Evolutionary conservation across 2,329 filamentous ascomycete species (phyloP), one percentile per base, ranked within the genome.

Genomic region (Colletotrichum endophyticum): DNA sequence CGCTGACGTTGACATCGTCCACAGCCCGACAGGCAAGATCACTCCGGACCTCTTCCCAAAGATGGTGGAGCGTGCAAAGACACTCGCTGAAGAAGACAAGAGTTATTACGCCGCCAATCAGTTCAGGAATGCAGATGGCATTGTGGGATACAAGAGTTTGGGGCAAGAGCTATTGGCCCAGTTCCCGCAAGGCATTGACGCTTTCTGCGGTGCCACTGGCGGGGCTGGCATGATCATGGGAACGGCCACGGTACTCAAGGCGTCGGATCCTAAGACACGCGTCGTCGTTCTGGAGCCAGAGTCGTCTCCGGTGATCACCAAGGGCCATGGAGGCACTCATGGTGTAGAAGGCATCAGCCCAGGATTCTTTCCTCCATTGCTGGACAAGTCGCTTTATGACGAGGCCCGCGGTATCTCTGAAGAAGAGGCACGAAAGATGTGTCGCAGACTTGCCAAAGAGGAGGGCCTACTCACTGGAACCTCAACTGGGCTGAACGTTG

Each of bases 161-260:
- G 77, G 77, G 13, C 32, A 63, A 4, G 70, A 72, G 32, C 49
- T 72, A 4, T 13, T 36, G 12, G 15, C 34, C 22, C 70, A 67
- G 49, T 15, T 78, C 9, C 73, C 70, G 4, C 66, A 62, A 11
- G 66, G 76, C 6, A 64, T 78, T 22, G 76, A 73, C 13, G 73
- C 27, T 5, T 78, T 78, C 12, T 78, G 78, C 8, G 76, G 66
- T 19, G 73, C 76, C 11, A 39, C 78, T 13, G 78, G 78, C 3
- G 73, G 64, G 1, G 73, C 78, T 7, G 76, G 78, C 12, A 67
- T 78, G 39, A 53, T 44, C 19, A 77, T 76, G 44, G 78, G 76
- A 8, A 77, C 76, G 8, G 62, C 78, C 4, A 30, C 12, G 7
- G 44, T 66, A 13, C 12, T 75, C 3, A 77, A 70, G 28, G 59